phyloP scores from a whole-genome alignment of 1,284 basidiomycete genomes.

The Cutaneotrichosporon arboriforme region DNA sequence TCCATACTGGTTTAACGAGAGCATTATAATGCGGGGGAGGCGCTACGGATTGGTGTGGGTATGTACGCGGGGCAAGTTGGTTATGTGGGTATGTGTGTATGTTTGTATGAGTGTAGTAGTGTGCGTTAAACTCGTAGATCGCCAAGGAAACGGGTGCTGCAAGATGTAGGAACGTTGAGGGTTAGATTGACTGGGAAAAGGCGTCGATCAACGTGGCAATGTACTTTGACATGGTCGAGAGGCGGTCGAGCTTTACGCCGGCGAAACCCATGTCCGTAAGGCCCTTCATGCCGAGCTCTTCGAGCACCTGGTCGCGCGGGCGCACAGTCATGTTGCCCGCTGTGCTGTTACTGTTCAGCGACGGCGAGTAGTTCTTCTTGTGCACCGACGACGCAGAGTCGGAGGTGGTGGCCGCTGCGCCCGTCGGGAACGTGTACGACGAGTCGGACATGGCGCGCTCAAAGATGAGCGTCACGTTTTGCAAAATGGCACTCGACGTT shows the following conservation, averaged over 20 bases:
- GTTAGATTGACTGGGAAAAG: conserved; percentile 1
- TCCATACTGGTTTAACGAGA: too few relatives aligned
- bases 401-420: conserved; percentile 8
- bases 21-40: too few relatives aligned
- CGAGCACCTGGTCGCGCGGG: conserved; percentile 35
- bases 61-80: neutral
- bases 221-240: conserved; percentile 36
- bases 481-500: conserved; percentile 65
- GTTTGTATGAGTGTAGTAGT: too few relatives aligned
- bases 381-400: conserved; percentile 19
- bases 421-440: conserved; percentile 31
- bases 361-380: conserved; percentile 21
- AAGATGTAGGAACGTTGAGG: too few relatives aligned
- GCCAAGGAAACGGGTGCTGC: too few relatives aligned
- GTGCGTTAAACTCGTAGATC: neutral
- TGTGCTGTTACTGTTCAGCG: conserved; percentile 10
- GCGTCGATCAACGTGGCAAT: conserved; percentile 37
- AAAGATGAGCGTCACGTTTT: conserved; percentile 67
- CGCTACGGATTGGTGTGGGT: too few relatives aligned
- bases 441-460: conserved; percentile 37
- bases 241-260: conserved; percentile 29
- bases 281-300: conserved; percentile 44
- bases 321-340: neutral
- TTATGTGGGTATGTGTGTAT: conserved; percentile 3
- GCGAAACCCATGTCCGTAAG: conserved; percentile 38